phyloP scores from a whole-genome alignment of 805 yeast species.

The Komagataella ulmi region DNA sequence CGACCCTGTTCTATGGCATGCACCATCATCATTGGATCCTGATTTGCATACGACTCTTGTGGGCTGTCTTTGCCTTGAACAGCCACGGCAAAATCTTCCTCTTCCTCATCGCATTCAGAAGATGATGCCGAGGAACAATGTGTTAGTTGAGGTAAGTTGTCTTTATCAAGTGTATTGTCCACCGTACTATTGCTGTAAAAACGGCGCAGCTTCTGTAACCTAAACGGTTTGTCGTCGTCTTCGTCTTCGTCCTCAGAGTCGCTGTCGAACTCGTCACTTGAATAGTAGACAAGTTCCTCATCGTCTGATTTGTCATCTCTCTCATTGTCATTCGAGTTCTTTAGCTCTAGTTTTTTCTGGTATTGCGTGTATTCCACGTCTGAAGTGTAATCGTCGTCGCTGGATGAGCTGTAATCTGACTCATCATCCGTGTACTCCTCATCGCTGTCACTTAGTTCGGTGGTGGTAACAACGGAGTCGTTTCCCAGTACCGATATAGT shows the following conservation, averaged over 20 bases:
- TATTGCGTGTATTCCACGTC: constrained; percentile 10
- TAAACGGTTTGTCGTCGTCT: not conserved
- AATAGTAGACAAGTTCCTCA: constrained; percentile 5
- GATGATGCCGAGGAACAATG: constrained; percentile 1
- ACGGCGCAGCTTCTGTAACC: not conserved
- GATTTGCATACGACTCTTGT: constrained; percentile 39
- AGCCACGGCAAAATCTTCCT: not conserved
- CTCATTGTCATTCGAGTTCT: constrained; percentile 6
- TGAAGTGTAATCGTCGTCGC: constrained; percentile 12
- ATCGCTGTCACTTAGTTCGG: constrained; percentile 16
- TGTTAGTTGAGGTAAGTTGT: constrained; percentile 1
- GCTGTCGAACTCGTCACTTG: constrained; percentile 5
- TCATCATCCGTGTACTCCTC: constrained; percentile 12
- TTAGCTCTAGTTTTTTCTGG: not conserved
- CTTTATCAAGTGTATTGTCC: not conserved
- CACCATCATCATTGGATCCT: constrained; percentile 22
- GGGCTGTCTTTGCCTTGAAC: constrained; percentile 21
- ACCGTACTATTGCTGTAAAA: not conserved
- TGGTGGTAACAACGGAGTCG: constrained; percentile 18
- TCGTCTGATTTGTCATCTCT: constrained; percentile 7
- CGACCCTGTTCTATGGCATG: constrained; percentile 3
- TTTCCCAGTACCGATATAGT: constrained; percentile 9
- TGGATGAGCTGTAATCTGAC: constrained; percentile 17
- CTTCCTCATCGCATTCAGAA: constrained; percentile 1
- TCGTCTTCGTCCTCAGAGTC: constrained; percentile 2